These are phyloP conservation scores for Boehmeria nivea DNA, from an alignment of 306 rosid species.

Conservation along the genomic window DNA sequence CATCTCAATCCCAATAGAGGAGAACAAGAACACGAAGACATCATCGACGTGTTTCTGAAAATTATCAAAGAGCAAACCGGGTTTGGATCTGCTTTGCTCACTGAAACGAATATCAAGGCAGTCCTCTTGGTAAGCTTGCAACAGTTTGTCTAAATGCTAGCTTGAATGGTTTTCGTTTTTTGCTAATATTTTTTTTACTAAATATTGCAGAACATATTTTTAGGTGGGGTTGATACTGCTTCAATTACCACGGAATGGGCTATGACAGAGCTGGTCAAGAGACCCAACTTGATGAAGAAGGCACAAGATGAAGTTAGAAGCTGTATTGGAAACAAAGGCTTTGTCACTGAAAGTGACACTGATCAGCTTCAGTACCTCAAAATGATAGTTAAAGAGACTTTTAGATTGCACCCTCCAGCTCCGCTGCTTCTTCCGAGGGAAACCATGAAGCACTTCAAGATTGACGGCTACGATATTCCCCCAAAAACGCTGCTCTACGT, in stretches of 20 bases:
- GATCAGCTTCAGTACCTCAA: conserved; percentile 29
- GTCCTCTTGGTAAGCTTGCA: conserved; percentile 28
- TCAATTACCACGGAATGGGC: conserved; percentile 30
- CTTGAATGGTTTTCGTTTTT: neutral
- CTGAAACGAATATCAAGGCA: conserved; percentile 30
- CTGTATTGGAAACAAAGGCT: conserved; percentile 1
- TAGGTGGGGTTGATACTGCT: conserved; percentile 33
- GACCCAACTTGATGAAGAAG: conserved; percentile 31
- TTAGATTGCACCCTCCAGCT: conserved; percentile 40
- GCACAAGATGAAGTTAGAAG: conserved; percentile 32
- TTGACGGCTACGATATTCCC: conserved; percentile 34
- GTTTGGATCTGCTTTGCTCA: neutral
- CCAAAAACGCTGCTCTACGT: conserved; percentile 27
- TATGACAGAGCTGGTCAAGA: conserved; percentile 34
- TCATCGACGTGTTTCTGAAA: conserved; percentile 25
- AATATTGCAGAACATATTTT: conserved; percentile 26
- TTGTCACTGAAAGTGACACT: conserved; percentile 23
- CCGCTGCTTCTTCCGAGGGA: conserved; percentile 46
- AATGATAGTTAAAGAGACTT: conserved; percentile 33
- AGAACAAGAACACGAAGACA: conserved; percentile 13
- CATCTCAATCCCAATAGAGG: conserved; percentile 5
- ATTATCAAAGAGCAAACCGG: conserved; percentile 6
- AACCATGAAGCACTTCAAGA: conserved; percentile 9
- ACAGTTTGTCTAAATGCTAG: no score
- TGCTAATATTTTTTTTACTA: neutral